Percentiles rank a stretch among this genome's conserved stretches.
These are phyloP conservation scores for Trypanosoma lewisi DNA, from an alignment of 208 protist species.

Conservation along the genomic window DNA sequence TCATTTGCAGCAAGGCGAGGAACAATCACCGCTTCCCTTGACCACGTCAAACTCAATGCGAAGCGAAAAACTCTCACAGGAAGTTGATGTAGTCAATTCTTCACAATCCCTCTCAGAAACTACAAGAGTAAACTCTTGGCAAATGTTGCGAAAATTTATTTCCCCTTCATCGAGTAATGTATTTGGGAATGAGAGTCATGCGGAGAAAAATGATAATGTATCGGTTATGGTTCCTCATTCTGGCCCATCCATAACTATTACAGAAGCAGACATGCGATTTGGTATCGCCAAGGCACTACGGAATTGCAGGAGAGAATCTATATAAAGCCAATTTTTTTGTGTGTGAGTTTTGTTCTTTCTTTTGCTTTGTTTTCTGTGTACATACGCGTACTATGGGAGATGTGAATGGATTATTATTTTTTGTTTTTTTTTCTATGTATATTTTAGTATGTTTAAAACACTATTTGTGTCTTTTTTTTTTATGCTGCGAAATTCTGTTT, in stretches of 20 bases:
- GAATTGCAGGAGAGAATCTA: neutral
- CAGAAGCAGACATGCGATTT: conserved; percentile 53
- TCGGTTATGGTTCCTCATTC: conserved; percentile 11
- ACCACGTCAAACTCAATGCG: neutral
- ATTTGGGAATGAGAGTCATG: neutral
- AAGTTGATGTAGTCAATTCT: neutral
- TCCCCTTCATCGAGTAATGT: neutral
- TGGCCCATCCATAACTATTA: conserved; percentile 29
- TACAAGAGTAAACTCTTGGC: conserved; percentile 12
- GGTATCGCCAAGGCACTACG: conserved; percentile 27
- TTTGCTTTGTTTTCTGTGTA: neutral
- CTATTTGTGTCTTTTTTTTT: too few species aligned
- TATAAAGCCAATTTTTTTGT: neutral
- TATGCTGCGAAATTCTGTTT: too few species aligned
- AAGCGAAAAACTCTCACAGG: neutral
- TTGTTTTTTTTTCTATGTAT: conserved; percentile 1
- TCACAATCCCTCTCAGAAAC: neutral
- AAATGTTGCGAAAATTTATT: conserved; percentile 11
- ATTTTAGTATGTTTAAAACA: too few species aligned
- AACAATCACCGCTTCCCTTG: neutral
- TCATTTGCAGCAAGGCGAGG: neutral
- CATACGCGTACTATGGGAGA: too few species aligned
- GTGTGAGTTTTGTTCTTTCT: neutral
- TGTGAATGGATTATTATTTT: too few species aligned
- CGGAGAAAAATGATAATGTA: neutral